Evolutionary conservation across 2,329 filamentous ascomycete species (phyloP).

Genomic region (Phyllosticta ampelicida): DNA sequence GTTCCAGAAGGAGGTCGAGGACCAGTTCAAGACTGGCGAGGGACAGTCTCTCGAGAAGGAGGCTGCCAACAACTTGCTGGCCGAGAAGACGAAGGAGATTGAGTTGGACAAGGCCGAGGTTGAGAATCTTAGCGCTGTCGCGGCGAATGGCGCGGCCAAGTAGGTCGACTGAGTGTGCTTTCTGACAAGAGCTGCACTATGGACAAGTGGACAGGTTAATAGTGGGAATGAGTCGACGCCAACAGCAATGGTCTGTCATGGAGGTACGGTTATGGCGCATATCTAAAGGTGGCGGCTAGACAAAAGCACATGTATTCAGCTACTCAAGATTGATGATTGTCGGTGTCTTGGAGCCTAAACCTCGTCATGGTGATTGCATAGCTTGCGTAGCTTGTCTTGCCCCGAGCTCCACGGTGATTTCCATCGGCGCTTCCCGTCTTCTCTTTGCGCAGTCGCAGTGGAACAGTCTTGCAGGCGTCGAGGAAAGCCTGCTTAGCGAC

Average conservation of each 20-base stretch:
- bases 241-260: neutral
- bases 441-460: neutral
- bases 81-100: neutral
- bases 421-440: neutral
- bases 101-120: neutral
- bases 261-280: slow-evolving; percentile 7
- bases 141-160: neutral
- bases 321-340: neutral
- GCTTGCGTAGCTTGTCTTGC: neutral
- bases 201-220: neutral
- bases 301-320: neutral
- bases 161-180: neutral
- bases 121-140: neutral
- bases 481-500: neutral
- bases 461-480: neutral
- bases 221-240: neutral
- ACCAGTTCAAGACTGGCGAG: neutral
- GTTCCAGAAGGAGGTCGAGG: neutral
- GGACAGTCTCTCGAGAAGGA: neutral
- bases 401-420: too few species aligned
- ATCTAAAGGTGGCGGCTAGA: neutral
- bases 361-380: neutral
- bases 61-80: neutral
- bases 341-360: neutral
- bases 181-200: neutral